Evolutionary conservation across 2,329 filamentous ascomycete species (phyloP).

Genomic region (Akanthomyces lecanii): DNA sequence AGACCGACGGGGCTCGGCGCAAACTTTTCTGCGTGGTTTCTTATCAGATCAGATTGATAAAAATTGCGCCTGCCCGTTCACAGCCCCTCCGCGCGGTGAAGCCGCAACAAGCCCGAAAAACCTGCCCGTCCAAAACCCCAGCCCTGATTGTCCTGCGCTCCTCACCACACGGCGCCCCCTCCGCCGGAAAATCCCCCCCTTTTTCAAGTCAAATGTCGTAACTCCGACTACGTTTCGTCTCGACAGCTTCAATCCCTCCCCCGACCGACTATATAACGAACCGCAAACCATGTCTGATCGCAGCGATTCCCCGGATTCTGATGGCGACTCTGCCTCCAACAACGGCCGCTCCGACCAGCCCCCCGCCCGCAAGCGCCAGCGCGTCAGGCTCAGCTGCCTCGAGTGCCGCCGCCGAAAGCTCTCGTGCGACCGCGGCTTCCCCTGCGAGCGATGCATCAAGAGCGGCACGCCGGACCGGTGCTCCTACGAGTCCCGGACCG

Average conservation of each 20-base stretch:
- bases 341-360: constrained; percentile 31
- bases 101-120: not conserved
- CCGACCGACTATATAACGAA: not conserved
- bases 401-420: constrained; percentile 59
- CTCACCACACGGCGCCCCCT: not conserved
- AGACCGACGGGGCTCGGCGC: constrained; percentile 16
- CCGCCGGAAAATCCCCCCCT: not conserved
- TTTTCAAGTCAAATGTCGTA: constrained; percentile 28
- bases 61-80: constrained; percentile 24
- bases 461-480: constrained; percentile 57
- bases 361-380: constrained; percentile 52
- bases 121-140: constrained; percentile 7
- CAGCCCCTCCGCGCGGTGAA: constrained; percentile 22
- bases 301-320: constrained; percentile 38
- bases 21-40: constrained; percentile 25
- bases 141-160: constrained; percentile 5
- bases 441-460: constrained; percentile 59
- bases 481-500: constrained; percentile 54
- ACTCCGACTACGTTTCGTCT: constrained; percentile 29
- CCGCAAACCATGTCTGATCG: constrained; percentile 29
- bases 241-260: constrained; percentile 1
- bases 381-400: constrained; percentile 55
- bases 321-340: constrained; percentile 26
- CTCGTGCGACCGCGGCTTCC: constrained; percentile 58
- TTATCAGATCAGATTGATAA: constrained; percentile 43